A percentile compares a stretch with the other conserved stretches of the same genome.
Conservation (phyloP, 805 yeast species). For the Groenewaldozyma tartarivorans region DNA sequence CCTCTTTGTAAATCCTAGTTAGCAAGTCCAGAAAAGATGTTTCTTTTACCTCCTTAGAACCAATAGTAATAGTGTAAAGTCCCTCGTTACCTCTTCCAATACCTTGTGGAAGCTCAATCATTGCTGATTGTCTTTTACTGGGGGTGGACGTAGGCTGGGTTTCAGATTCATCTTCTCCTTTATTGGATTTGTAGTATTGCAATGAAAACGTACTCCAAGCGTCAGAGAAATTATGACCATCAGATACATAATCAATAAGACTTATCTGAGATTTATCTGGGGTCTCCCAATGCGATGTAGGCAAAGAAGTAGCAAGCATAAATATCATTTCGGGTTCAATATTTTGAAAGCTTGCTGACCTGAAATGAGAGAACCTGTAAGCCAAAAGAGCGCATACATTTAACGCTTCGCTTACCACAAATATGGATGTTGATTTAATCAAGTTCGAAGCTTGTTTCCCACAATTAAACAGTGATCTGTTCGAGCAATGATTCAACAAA, state of each 20-base stretch:
- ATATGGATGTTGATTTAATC: slow-evolving; percentile 49
- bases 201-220: slow-evolving; percentile 19
- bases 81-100: no score
- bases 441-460: slow-evolving; percentile 50
- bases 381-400: slow-evolving; percentile 51
- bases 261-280: slow-evolving; percentile 17
- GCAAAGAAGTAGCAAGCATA: slow-evolving; percentile 45
- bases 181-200: slow-evolving; percentile 19
- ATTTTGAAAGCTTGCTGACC: slow-evolving; percentile 34
- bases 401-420: slow-evolving; percentile 50
- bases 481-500: slow-evolving; percentile 59
- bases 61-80: slow-evolving; percentile 39
- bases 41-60: slow-evolving; percentile 49
- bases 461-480: slow-evolving; percentile 60
- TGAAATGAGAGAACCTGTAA: slow-evolving; percentile 46
- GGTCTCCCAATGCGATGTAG: slow-evolving; percentile 27
- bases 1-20: slow-evolving; percentile 11
- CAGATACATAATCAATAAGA: slow-evolving; percentile 19
- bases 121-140: background rate
- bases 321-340: slow-evolving; percentile 40
- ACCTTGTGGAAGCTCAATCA: slow-evolving; percentile 1
- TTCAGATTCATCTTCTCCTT: background rate
- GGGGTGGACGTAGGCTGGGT: background rate
- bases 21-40: slow-evolving; percentile 23
- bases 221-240: slow-evolving; percentile 15